These are phyloP conservation scores for Erysimum pusillum DNA, from an alignment of 441 rosid species.

Conservation along the genomic window DNA sequence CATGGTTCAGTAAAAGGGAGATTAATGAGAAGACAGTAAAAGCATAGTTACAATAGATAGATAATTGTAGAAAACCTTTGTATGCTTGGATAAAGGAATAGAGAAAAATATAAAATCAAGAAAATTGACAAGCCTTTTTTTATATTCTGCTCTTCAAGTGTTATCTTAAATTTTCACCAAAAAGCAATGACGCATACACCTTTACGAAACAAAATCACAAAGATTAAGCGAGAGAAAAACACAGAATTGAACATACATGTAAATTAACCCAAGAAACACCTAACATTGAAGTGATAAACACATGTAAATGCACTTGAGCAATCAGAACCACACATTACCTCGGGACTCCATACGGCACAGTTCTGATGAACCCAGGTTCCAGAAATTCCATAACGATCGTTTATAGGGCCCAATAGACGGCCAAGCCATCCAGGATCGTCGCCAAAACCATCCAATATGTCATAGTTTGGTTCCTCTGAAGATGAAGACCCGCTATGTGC, in stretches of 20 bases:
- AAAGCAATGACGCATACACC: conserved; percentile 22
- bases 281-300: conserved; percentile 13
- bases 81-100: conserved; percentile 26
- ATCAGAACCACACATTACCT: conserved; percentile 60
- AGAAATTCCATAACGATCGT: conserved; percentile 96
- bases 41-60: not conserved
- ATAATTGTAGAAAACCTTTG: conserved; percentile 11
- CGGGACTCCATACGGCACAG: conserved; percentile 99
- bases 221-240: conserved; percentile 22
- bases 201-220: conserved; percentile 19
- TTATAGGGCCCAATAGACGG: conserved; percentile 90
- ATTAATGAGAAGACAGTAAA: conserved; percentile 26
- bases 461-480: conserved; percentile 85
- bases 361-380: conserved; percentile 99
- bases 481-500: conserved; percentile 84
- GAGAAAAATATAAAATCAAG: conserved; percentile 14
- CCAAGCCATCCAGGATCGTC: conserved; percentile 99
- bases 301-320: conserved; percentile 33
- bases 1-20: conserved; percentile 21
- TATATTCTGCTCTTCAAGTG: conserved; percentile 21
- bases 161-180: not conserved
- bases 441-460: conserved; percentile 95
- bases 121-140: conserved; percentile 9
- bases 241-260: conserved; percentile 16
- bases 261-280: conserved; percentile 20